Base-by-base conservation (phyloP, 176 grass and related monocot genomes). In the Carex scoparia region DNA sequence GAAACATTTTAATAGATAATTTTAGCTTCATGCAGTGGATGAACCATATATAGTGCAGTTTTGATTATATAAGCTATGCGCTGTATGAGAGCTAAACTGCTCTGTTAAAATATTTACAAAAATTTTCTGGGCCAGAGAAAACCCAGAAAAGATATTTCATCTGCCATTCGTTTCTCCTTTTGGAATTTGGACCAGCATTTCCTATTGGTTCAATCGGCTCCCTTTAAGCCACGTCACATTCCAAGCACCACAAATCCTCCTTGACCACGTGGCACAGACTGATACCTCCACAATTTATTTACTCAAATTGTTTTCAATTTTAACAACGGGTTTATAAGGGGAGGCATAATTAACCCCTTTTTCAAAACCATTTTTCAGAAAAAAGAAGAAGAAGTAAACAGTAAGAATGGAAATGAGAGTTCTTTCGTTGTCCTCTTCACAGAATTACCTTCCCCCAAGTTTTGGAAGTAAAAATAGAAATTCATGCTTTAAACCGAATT, bases 171-270 rank as follows among this genome's bases (percentile, higher is more conserved):
- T 40, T 58, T 87, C 74, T 86, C 65, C 70, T 60, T 14, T 35
- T 69, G 40, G 40, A 35, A 5, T 42, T 42, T 42, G 79, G 81
- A 46, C 86, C 70, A 35, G 56, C 40, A 23, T 73, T 38, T 19
- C 79, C 85, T 78, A 63, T 79, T 58, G 30, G 91, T 91, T 91
- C 89, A 74, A 71, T 75, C 70, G 91, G 86, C 76, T 86, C n/a
- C 16, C 63, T 61, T 88, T 84, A 84, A 90, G 89, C 91, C 94
- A 97, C 89, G 94, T 90, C 84, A 82, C 79, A 75, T 27, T 84
- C 68, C 55, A 63, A 27, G 42, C 67, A 77, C 89, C 89, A 91
- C 88, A 91, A 51, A 73, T 81, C 73, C 6, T 37, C 56, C 56
- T 55, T 54, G 37, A 35, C 28, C 10, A 65, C 56, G 61, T 86